These are phyloP conservation scores for Amanita fuliginea DNA, from an alignment of 768 basidiomycete species.

Conservation along the genomic window DNA sequence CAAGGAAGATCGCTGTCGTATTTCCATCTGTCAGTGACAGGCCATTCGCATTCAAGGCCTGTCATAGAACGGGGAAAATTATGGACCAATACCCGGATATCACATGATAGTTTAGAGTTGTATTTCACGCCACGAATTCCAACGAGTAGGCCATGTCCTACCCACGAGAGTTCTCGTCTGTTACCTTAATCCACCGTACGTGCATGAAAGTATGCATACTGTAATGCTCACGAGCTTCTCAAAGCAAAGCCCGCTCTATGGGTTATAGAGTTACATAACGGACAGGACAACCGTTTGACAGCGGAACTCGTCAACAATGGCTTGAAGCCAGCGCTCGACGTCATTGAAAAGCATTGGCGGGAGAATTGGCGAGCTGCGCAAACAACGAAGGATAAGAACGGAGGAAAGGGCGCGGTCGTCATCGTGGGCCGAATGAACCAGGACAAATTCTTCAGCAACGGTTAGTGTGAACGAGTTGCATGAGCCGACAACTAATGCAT, in stretches of 20 bases:
- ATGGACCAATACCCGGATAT: background rate
- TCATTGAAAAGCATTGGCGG: slow-evolving; percentile 66
- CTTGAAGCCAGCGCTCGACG: slow-evolving; percentile 59
- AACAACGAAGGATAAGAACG: slow-evolving; percentile 32
- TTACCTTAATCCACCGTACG: slow-evolving; percentile 47
- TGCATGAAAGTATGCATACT: background rate
- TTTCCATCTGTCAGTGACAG: too few species aligned
- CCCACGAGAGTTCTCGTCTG: slow-evolving; percentile 44
- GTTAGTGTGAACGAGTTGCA: slow-evolving; percentile 19
- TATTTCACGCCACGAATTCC: background rate
- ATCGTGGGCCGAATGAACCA: slow-evolving; percentile 67
- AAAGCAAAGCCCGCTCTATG: slow-evolving; percentile 52
- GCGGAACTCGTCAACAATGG: slow-evolving; percentile 44
- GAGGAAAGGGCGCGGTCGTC: slow-evolving; percentile 60
- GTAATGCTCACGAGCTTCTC: background rate
- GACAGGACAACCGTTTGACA: slow-evolving; percentile 62
- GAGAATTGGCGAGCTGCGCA: slow-evolving; percentile 34
- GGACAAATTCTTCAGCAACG: slow-evolving; percentile 87
- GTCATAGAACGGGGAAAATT: too few species aligned
- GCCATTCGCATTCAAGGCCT: too few species aligned
- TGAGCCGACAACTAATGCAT: background rate
- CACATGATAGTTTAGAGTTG: background rate
- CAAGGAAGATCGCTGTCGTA: background rate
- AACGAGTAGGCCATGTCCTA: slow-evolving; percentile 23
- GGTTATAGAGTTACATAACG: slow-evolving; percentile 77